A percentile compares a stretch with the other conserved stretches of the same genome.
phyloP scores from a whole-genome alignment of 345 rosid species.

The Boechera divaricarpa region DNA sequence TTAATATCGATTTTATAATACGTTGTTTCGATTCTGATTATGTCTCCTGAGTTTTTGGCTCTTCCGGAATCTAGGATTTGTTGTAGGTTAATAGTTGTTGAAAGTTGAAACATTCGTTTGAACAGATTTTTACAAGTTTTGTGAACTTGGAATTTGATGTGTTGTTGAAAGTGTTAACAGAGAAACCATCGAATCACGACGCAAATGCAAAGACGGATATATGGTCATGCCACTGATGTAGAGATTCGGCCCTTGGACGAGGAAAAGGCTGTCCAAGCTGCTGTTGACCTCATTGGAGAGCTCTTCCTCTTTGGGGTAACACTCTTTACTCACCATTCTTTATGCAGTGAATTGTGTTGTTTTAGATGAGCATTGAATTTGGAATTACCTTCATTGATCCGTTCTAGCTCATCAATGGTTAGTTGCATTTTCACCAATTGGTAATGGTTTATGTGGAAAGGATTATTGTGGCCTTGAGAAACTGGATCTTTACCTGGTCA shows the following conservation, averaged over 20 bases:
- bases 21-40: neutral
- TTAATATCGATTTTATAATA: neutral
- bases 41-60: neutral
- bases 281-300: slow-evolving; percentile 89
- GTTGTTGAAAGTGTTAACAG: slow-evolving; percentile 46
- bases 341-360: neutral
- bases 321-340: neutral
- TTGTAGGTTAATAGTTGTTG: neutral
- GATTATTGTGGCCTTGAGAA: slow-evolving; percentile 1
- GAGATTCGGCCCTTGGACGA: slow-evolving; percentile 92
- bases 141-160: neutral
- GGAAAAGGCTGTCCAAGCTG: slow-evolving; percentile 96
- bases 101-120: neutral
- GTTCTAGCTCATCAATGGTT: neutral
- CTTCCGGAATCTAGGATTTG: neutral
- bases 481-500: neutral
- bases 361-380: slow-evolving; percentile 2
- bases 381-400: neutral
- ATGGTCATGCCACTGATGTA: slow-evolving; percentile 80
- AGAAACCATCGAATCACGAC: slow-evolving; percentile 80
- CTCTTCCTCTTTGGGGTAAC: slow-evolving; percentile 81
- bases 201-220: slow-evolving; percentile 72
- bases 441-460: neutral
- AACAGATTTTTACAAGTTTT: neutral
- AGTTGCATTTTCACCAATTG: slow-evolving; percentile 4